These are phyloP conservation scores for Cordyceps militaris DNA, from an alignment of 2,329 filamentous ascomycete genomes.

Conservation along the genomic window DNA sequence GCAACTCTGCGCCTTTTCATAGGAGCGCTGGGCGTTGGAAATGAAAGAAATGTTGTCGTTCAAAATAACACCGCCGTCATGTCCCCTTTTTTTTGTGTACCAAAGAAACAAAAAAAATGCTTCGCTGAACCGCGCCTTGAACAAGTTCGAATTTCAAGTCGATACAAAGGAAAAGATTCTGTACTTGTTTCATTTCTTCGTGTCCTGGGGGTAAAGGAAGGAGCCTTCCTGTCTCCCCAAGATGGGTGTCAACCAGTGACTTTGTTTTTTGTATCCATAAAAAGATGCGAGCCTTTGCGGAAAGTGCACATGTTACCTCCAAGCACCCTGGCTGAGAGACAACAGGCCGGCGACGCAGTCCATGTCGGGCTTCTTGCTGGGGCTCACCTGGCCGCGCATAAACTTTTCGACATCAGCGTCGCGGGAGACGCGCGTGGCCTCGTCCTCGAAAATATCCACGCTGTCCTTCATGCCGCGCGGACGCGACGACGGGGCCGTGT, in stretches of 20 bases:
- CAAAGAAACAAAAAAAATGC: not conserved
- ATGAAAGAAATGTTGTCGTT: too few relatives aligned
- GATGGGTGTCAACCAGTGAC: slow-evolving; percentile 6
- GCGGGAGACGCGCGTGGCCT: slow-evolving; percentile 22
- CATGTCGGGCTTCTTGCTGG: slow-evolving; percentile 71
- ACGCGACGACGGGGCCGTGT: slow-evolving; percentile 34
- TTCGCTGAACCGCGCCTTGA: not conserved
- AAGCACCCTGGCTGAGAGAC: slow-evolving; percentile 86
- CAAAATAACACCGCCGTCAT: not conserved
- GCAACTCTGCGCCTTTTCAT: not conserved
- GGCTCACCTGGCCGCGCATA: slow-evolving; percentile 60
- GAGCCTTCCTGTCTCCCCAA: not conserved
- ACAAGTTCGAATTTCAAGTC: not conserved
- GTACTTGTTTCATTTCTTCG: not conserved
- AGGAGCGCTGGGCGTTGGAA: too few relatives aligned
- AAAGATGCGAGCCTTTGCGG: too few relatives aligned
- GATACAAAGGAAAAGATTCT: not conserved
- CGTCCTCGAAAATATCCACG: slow-evolving; percentile 49
- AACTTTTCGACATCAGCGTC: slow-evolving; percentile 63
- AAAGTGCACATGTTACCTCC: slow-evolving; percentile 48
- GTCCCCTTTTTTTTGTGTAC: not conserved
- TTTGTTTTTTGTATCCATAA: not conserved
- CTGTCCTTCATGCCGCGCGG: slow-evolving; percentile 27
- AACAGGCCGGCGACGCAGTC: slow-evolving; percentile 86
- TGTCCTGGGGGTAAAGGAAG: not conserved